Percentiles rank a stretch among this genome's conserved stretches.
Conservation (phyloP, 768 basidiomycete genomes). For the Cystobasidium tubakii region DNA sequence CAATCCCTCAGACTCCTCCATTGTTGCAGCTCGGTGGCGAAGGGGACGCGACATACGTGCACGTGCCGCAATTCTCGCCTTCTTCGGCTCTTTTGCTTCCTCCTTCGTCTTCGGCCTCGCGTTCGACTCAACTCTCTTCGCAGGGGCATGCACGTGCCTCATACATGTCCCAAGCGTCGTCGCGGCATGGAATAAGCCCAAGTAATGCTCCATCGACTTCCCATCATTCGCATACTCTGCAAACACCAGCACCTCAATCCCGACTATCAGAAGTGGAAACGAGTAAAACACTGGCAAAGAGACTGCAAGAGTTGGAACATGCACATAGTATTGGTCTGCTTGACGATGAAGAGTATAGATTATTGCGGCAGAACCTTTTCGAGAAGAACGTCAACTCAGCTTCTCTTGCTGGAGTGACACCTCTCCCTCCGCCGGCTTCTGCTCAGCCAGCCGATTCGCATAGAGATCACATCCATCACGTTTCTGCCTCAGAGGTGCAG, state of each 20-base stretch:
- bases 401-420: background rate
- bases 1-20: background rate
- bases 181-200: background rate
- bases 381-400: constrained; percentile 1
- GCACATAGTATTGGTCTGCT: constrained; percentile 42
- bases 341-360: constrained; percentile 44
- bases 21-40: constrained; percentile 9
- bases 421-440: background rate
- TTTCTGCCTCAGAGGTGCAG: background rate
- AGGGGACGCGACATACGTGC: background rate
- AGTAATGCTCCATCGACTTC: background rate
- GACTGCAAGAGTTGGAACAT: constrained; percentile 42
- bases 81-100: background rate
- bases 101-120: background rate
- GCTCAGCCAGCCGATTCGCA: too few species aligned
- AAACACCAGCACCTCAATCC: background rate
- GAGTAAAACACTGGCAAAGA: constrained; percentile 33
- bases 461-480: background rate
- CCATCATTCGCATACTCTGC: background rate
- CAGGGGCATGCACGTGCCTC: background rate
- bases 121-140: background rate
- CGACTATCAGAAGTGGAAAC: background rate
- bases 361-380: constrained; percentile 40
- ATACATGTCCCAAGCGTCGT: background rate
- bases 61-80: constrained; percentile 11